These are phyloP conservation scores for Prototheca cutis DNA, from an alignment of 163 green algal species.

Conservation along the genomic window DNA sequence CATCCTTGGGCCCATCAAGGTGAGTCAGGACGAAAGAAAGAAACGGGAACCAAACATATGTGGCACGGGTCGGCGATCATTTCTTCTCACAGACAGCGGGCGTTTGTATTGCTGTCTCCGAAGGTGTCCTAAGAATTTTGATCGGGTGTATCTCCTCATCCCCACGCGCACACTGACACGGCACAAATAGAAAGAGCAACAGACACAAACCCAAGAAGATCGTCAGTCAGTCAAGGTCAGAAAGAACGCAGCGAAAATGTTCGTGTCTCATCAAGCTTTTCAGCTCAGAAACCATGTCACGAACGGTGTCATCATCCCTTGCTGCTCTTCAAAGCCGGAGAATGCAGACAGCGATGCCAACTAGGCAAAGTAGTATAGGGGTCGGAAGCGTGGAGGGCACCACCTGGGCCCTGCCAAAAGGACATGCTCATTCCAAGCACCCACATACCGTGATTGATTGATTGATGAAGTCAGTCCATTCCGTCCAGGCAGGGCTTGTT, in stretches of 20 bases:
- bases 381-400: too few relatives aligned
- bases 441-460: too few relatives aligned
- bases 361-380: too few relatives aligned
- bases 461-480: too few relatives aligned
- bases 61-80: constrained; percentile 9
- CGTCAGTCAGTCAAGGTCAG: constrained; percentile 25
- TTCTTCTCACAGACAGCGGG: constrained; percentile 31
- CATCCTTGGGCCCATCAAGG: constrained; percentile 31
- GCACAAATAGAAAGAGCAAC: neutral
- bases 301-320: too few relatives aligned
- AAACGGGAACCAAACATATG: neutral
- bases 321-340: too few relatives aligned
- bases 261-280: constrained; percentile 26
- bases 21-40: neutral
- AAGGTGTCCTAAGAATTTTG: constrained; percentile 65
- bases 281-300: too few relatives aligned
- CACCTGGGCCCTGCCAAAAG: too few relatives aligned
- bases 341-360: too few relatives aligned
- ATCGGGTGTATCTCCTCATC: constrained; percentile 23
- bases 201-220: neutral
- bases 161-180: neutral
- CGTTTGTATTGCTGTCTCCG: constrained; percentile 18
- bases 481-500: too few relatives aligned
- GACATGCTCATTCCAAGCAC: too few relatives aligned
- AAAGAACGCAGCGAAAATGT: constrained; percentile 64